phyloP scores from a whole-genome alignment of 495 filamentous ascomycete genomes.

The Cairneyella variabilis region DNA sequence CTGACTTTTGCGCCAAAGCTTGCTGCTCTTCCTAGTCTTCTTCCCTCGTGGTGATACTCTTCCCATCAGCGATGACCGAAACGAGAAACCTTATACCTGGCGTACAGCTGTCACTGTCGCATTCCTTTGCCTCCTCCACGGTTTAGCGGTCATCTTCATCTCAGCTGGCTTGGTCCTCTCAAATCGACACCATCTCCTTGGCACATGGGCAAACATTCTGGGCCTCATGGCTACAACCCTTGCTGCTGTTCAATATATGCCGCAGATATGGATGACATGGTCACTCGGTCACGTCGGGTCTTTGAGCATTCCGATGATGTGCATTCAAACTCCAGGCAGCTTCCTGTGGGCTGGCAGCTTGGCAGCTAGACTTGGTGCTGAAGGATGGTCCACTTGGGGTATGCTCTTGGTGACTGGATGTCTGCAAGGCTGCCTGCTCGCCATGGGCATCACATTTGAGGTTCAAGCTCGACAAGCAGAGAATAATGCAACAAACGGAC shows the following conservation, averaged over 20 bases:
- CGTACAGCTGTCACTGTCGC: conserved; percentile 72
- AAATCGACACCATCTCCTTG: conserved; percentile 53
- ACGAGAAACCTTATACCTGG: conserved; percentile 54
- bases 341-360: conserved; percentile 86
- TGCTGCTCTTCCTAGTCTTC: conserved; percentile 83
- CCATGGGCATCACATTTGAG: conserved; percentile 79
- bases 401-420: conserved; percentile 80
- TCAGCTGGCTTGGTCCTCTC: conserved; percentile 57
- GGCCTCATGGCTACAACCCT: conserved; percentile 75
- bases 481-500: conserved; percentile 2
- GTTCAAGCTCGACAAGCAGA: conserved; percentile 30
- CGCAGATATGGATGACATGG: conserved; percentile 91
- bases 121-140: conserved; percentile 65
- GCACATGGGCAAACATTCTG: conserved; percentile 76
- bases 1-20: conserved; percentile 39
- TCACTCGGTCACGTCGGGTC: conserved; percentile 77
- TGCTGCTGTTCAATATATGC: conserved; percentile 85
- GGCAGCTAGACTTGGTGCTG: conserved; percentile 69
- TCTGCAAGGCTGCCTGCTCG: conserved; percentile 79
- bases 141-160: conserved; percentile 61
- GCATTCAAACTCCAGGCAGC: conserved; percentile 90
- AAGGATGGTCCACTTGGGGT: conserved; percentile 94
- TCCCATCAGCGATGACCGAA: conserved; percentile 37
- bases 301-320: conserved; percentile 96
- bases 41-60: conserved; percentile 64